phyloP scores from a whole-genome alignment of 352 stramenopile species.

The Lagenidium giganteum region DNA sequence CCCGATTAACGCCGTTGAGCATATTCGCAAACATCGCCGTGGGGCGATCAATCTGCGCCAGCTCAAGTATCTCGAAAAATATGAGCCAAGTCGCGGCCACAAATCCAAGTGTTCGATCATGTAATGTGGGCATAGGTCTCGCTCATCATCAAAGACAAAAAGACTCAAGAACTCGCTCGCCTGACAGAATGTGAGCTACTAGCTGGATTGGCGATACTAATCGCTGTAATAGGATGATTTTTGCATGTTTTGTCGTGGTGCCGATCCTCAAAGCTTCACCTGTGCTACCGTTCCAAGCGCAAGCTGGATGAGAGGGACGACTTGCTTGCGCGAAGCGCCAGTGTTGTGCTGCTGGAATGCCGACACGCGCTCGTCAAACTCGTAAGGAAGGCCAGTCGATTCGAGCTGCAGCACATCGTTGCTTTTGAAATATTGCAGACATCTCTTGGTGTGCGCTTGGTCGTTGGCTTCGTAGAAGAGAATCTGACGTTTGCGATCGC shows the following conservation, averaged over 20 bases:
- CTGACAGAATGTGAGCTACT: too few species aligned
- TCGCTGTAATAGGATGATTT: too few species aligned
- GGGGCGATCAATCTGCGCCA: constrained; percentile 98
- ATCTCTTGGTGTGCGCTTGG: constrained; percentile 20
- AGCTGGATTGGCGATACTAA: too few species aligned
- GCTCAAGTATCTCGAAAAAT: constrained; percentile 97
- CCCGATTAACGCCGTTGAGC: constrained; percentile 95
- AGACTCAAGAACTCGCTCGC: neutral
- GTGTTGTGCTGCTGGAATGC: constrained; percentile 61
- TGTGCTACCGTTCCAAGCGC: constrained; percentile 20
- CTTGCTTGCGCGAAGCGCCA: constrained; percentile 65
- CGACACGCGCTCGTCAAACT: constrained; percentile 18
- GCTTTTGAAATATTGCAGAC: constrained; percentile 27
- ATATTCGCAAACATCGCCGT: constrained; percentile 92
- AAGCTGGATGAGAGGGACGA: constrained; percentile 59
- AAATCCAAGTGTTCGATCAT: constrained; percentile 85
- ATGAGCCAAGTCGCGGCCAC: constrained; percentile 72
- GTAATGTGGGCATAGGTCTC: constrained; percentile 25
- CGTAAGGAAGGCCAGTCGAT: constrained; percentile 18
- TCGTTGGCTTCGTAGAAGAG: constrained; percentile 44
- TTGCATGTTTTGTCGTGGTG: too few species aligned
- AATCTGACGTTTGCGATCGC: constrained; percentile 43
- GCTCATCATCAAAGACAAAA: neutral
- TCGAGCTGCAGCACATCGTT: constrained; percentile 41
- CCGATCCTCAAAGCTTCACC: constrained; percentile 10